A percentile compares a stretch with the other conserved stretches of the same genome.
phyloP scores from a whole-genome alignment of 768 basidiomycete species.

The Amanita rimosa region DNA sequence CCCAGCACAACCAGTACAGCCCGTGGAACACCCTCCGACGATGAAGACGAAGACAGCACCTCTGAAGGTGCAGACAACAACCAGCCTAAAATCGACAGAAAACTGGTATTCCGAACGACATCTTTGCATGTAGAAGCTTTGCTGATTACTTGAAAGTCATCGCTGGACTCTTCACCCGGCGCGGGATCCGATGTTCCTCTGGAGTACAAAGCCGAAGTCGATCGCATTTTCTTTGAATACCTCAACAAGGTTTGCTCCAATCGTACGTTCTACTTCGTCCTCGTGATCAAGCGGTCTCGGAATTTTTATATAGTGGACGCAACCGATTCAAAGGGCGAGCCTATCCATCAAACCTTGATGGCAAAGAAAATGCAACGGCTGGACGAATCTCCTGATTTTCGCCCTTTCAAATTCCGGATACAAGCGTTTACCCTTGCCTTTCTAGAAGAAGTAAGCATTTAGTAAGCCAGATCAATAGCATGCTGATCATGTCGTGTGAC shows the following conservation, averaged over 20 bases:
- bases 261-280: constrained; percentile 37
- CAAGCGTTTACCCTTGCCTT: constrained; percentile 96
- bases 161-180: constrained; percentile 18
- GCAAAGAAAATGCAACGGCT: constrained; percentile 97
- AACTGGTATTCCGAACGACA: constrained; percentile 1
- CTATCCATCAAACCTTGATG: constrained; percentile 97
- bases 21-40: constrained; percentile 33
- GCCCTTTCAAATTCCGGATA: constrained; percentile 98
- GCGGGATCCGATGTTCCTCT: constrained; percentile 51
- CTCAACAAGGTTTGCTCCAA: constrained; percentile 85
- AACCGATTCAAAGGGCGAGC: constrained; percentile 89
- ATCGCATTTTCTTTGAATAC: constrained; percentile 86
- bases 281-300: constrained; percentile 10
- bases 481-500: neutral
- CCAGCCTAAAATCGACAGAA: constrained; percentile 11
- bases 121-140: neutral
- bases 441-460: constrained; percentile 64
- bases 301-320: constrained; percentile 60
- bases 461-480: neutral
- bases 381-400: constrained; percentile 92
- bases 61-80: constrained; percentile 30
- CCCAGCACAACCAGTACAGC: constrained; percentile 20
- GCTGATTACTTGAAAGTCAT: neutral
- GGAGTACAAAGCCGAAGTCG: constrained; percentile 75
- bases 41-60: constrained; percentile 37